phyloP scores from a whole-genome alignment of 257 asterid species.

The Solanum lycopersicoides region DNA sequence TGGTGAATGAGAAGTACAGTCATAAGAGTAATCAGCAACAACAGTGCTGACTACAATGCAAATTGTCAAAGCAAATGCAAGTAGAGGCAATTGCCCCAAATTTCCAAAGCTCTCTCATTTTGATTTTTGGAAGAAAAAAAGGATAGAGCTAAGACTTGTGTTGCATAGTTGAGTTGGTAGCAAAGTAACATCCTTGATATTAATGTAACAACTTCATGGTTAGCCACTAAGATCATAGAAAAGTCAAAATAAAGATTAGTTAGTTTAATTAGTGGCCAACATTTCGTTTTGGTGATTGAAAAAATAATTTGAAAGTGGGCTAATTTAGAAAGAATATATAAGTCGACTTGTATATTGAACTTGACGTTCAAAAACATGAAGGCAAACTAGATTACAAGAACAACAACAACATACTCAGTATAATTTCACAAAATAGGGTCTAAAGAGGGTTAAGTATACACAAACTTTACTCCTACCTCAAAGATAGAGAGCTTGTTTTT shows the following conservation, averaged over 20 bases:
- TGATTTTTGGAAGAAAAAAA: not conserved
- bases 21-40: not conserved
- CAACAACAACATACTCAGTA: not conserved
- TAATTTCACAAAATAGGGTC: not conserved
- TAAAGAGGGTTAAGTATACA: not conserved
- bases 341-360: not conserved
- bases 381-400: not conserved
- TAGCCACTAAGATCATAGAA: not conserved
- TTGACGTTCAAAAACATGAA: not conserved
- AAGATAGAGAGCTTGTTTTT: too few relatives aligned
- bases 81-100: not conserved
- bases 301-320: not conserved
- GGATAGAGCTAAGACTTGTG: not conserved
- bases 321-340: not conserved
- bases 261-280: not conserved
- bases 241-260: not conserved
- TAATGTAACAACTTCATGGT: not conserved
- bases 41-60: not conserved
- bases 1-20: not conserved
- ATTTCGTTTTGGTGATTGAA: not conserved
- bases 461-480: not conserved
- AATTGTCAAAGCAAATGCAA: not conserved
- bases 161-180: not conserved
- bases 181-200: not conserved
- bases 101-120: not conserved